Conservation (phyloP, 768 basidiomycete species). For the Lentinus tigrinus region DNA sequence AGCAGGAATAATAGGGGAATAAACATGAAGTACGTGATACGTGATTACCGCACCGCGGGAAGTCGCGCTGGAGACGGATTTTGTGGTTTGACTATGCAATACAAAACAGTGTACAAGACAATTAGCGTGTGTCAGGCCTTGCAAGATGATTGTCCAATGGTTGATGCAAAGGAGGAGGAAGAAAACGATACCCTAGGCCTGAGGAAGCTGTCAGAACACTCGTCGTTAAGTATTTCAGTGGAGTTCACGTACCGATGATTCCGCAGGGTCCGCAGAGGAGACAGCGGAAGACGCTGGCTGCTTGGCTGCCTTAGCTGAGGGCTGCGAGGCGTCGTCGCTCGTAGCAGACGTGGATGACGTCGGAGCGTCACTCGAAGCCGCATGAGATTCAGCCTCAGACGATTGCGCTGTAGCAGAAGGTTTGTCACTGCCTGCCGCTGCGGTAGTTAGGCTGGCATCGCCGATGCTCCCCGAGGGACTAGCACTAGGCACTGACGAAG, state of each 20-base stretch:
- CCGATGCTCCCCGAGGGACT: not conserved
- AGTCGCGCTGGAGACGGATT: not conserved
- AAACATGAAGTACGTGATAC: not conserved
- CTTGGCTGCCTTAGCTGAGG: too few species aligned
- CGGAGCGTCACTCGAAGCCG: too few species aligned
- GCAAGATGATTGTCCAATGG: not conserved
- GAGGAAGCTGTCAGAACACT: too few species aligned
- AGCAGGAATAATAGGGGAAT: not conserved
- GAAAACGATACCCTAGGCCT: not conserved
- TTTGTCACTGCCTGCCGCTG: not conserved
- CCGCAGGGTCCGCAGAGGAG: too few species aligned
- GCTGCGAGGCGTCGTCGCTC: too few species aligned
- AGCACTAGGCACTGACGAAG: not conserved
- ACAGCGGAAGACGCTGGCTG: too few species aligned
- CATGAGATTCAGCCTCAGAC: too few species aligned
- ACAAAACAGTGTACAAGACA: conserved; percentile 2
- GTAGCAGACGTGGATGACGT: too few species aligned
- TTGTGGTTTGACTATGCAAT: not conserved
- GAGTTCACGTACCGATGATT: too few species aligned
- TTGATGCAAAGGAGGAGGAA: not conserved
- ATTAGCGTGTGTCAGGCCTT: not conserved
- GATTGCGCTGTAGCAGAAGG: not conserved
- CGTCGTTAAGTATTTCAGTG: too few species aligned
- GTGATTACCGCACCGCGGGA: not conserved
- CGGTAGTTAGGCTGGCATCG: not conserved